Evolutionary conservation across 1,284 basidiomycete genomes (phyloP), one percentile per base, ranked within the genome.

Genomic region (Meripilus lineatus): DNA sequence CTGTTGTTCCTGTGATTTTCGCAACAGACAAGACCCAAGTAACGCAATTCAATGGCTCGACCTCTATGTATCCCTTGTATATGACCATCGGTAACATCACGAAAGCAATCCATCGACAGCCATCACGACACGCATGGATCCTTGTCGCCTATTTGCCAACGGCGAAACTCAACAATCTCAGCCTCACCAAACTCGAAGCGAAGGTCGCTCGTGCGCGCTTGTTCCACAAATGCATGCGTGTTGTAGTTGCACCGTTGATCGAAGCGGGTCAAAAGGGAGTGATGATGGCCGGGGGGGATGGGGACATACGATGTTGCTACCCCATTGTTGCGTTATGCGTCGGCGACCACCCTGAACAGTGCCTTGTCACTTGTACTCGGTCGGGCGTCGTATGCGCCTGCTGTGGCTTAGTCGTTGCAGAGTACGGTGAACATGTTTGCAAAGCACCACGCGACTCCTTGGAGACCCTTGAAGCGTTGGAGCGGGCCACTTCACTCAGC

Each of bases 31-130:
- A n/a, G n/a, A n/a, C n/a, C n/a, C n/a, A n/a, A n/a, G n/a, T n/a
- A n/a, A n/a, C n/a, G n/a, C n/a, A n/a, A n/a, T n/a, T n/a, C n/a
- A n/a, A n/a, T n/a, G n/a, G n/a, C n/a, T n/a, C n/a, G n/a, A n/a
- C 72, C 26, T 67, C 73, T 23, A 52, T 71, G n/a, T 72, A 70
- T 47, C 68, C 68, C 0, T 53, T 72, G 0, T 72, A 72, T 40
- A 43, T 74, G 14, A 71, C 67, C 0, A 67, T 74, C 33, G 68
- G 71, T 3, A 72, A 72, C 46, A 54, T 74, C 7, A 66, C 69
- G 1, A 71, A 72, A 39, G 59, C 63, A 7, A 63, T 70, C 2
- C 55, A 62, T 3, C 51, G 59, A 3, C 15, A 45, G 11, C 52
- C 54, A 0, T 51, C 46, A 0, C 18, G 20, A 2, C 46, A 46